phyloP scores from a whole-genome alignment of 2,329 filamentous ascomycete species.

The Metarhizium robertsii region DNA sequence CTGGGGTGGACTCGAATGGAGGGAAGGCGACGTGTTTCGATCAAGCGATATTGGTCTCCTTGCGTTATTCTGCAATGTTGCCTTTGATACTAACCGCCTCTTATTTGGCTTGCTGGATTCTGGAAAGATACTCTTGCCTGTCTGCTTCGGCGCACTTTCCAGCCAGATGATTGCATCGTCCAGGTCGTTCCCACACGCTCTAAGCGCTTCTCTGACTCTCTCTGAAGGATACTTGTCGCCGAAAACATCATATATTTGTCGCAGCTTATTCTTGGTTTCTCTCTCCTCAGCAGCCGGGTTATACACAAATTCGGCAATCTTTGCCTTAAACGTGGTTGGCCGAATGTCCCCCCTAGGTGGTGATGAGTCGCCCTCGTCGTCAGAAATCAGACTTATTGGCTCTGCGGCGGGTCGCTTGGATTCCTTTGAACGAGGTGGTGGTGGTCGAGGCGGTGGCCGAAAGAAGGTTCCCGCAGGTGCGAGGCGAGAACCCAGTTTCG shows the following conservation, averaged over 20 bases:
- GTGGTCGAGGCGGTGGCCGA: slow-evolving; percentile 33
- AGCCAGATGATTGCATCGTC: slow-evolving; percentile 26
- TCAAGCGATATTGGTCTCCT: slow-evolving; percentile 7
- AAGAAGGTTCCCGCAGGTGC: slow-evolving; percentile 70
- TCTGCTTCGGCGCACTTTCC: slow-evolving; percentile 8
- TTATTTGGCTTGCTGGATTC: slow-evolving; percentile 11
- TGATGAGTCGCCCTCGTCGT: slow-evolving; percentile 35
- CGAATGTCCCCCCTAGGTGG: slow-evolving; percentile 52
- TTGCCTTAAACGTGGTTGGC: slow-evolving; percentile 45
- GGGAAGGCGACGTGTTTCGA: slow-evolving; percentile 10
- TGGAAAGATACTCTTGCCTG: neutral
- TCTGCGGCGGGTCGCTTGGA: slow-evolving; percentile 28
- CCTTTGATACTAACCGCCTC: slow-evolving; percentile 23
- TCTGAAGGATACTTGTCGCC: slow-evolving; percentile 20
- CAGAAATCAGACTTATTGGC: slow-evolving; percentile 38
- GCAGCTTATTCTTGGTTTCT: slow-evolving; percentile 23
- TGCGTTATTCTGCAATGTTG: slow-evolving; percentile 12
- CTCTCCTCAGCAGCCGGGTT: slow-evolving; percentile 34
- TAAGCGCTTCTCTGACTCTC: slow-evolving; percentile 24
- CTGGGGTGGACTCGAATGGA: slow-evolving; percentile 20
- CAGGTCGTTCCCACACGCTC: slow-evolving; percentile 22
- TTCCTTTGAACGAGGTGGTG: slow-evolving; percentile 11
- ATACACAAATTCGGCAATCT: slow-evolving; percentile 33
- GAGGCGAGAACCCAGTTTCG: slow-evolving; percentile 46
- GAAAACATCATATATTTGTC: slow-evolving; percentile 27